Percentiles rank a stretch among this genome's conserved stretches.
Conservation (phyloP, 106 monocot genomes). For the Gastrodia elata region DNA sequence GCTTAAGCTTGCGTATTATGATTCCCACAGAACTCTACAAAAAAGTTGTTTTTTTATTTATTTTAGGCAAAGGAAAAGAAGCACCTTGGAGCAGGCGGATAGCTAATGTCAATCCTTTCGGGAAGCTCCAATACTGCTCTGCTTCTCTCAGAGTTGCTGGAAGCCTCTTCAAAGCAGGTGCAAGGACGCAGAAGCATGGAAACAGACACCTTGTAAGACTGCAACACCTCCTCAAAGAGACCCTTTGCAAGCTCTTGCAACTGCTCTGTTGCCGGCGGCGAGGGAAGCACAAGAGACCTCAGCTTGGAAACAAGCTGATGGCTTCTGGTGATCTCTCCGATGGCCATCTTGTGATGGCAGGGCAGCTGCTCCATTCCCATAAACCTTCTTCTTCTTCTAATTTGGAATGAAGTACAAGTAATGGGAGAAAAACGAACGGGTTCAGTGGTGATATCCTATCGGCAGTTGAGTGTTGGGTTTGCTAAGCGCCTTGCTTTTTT, state of each 20-base stretch:
- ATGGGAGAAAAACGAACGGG: too few species aligned
- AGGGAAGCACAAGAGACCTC: background rate
- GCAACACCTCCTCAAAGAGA: slow-evolving; percentile 4
- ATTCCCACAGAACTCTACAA: too few species aligned
- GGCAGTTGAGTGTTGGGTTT: too few species aligned
- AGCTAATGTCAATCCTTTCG: background rate
- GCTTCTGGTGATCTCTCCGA: slow-evolving; percentile 7
- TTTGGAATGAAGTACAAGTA: too few species aligned
- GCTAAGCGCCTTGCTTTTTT: too few species aligned
- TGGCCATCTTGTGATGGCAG: slow-evolving; percentile 5
- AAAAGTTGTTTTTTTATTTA: too few species aligned
- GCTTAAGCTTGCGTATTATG: too few species aligned
- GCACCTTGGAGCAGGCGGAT: background rate
- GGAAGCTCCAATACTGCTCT: background rate
- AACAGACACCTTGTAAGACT: background rate
- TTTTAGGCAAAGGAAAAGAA: too few species aligned
- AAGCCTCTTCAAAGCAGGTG: background rate
- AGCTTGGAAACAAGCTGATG: background rate
- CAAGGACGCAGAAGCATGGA: slow-evolving; percentile 5
- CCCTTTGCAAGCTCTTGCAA: background rate
- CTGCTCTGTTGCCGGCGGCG: background rate
- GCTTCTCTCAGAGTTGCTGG: background rate
- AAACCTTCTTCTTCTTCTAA: background rate
- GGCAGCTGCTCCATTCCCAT: background rate
- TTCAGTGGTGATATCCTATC: too few species aligned